Percentiles rank a stretch among this genome's conserved stretches.
phyloP scores from a whole-genome alignment of 179 eudicot species.

The Nepenthes alata region DNA sequence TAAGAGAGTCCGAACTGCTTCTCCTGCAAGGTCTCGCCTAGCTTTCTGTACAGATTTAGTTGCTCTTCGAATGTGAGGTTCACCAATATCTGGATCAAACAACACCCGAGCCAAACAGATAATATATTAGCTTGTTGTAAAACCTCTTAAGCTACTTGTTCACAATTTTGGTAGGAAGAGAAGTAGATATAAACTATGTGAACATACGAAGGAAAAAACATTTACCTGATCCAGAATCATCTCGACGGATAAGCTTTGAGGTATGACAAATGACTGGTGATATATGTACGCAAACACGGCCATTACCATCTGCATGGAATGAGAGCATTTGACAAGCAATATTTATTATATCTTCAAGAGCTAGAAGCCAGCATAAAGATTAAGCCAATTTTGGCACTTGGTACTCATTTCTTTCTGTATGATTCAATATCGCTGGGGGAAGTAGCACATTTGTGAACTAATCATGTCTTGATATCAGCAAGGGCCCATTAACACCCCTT shows the following conservation, averaged over 20 bases:
- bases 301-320: slow-evolving; percentile 80
- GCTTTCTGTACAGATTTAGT: slow-evolving; percentile 47
- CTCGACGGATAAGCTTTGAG: slow-evolving; percentile 69
- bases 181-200: not conserved
- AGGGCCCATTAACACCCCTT: no score
- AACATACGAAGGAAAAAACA: not conserved
- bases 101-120: not conserved
- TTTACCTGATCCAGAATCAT: slow-evolving; percentile 76
- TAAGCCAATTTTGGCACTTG: no score
- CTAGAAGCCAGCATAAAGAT: no score
- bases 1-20: slow-evolving; percentile 32
- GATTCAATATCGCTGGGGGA: no score
- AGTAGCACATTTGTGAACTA: no score
- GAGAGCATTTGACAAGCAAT: not conserved
- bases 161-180: not conserved
- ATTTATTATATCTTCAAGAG: no score
- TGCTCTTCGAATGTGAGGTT: slow-evolving; percentile 82
- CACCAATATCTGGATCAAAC: slow-evolving; percentile 40
- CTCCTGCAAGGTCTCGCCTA: slow-evolving; percentile 58
- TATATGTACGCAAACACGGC: slow-evolving; percentile 94
- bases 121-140: not conserved
- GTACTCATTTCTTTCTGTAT: no score
- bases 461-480: no score
- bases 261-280: slow-evolving; percentile 74
- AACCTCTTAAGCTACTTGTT: not conserved